Evolutionary conservation across 2,329 filamentous ascomycete species (phyloP), one percentile per base, ranked within the genome.

Genomic region (Aphanoascus verrucosus): DNA sequence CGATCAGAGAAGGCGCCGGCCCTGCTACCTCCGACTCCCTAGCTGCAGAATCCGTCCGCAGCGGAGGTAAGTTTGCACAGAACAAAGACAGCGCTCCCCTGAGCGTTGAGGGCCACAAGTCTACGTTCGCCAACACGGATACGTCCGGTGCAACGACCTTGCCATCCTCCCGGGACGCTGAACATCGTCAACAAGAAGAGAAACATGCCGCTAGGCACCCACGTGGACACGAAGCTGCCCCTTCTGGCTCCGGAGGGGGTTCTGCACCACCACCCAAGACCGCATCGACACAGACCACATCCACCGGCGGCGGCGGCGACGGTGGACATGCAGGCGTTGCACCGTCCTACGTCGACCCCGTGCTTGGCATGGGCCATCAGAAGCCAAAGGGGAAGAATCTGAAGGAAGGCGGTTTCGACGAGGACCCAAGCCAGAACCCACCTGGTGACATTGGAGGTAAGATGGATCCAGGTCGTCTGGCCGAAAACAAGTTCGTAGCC

Each of bases 1-100:
- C 80, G 28, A 77, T 75, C 55, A 65, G 72, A 14, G 87, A 93
- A 67, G 72, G 76, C 12, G 72, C 83, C 4, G 88, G 88, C 50
- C 62, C 74, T 23, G 76, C 91, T 1, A 71, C 77, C 43, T 72
- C 77, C 12, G 85, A 85, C 68, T 91, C 86, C 5, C 81, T 94
- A 4, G 88, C 88, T 9, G 84, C 81, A 55, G 83, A 91, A 63
- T 93, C 86, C 0, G 69, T 81, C 55, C 71, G 74, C 45, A 60
- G 72, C 19, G 76, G 76, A 54, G 86, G 85, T 58, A 71, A 67
- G 11, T 88, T 86, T 61, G 71, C 77, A 40, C 66, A 76, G 54
- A 86, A 87, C 69, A 72, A 74, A 20, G 72, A 77, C 57, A 74
- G 75, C 15, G 72, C 74, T 40, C 73, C 74, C 5, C 70, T 72